Evolutionary conservation across 148 eudicot species (phyloP).

Genomic region (Hydrangea macrophylla): DNA sequence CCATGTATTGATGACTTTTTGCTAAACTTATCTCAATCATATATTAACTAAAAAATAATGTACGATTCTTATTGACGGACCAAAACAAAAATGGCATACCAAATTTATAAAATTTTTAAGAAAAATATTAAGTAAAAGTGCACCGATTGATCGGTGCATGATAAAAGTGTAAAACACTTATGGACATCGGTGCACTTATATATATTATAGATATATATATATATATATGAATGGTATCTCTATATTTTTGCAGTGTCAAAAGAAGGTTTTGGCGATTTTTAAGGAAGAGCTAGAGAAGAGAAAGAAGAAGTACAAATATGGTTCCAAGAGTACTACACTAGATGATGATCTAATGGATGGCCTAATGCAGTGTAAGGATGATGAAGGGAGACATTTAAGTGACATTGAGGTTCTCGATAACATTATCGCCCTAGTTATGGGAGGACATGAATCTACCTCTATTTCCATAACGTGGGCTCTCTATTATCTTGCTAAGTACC

Average conservation of each 20-base stretch:
- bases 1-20: too few relatives aligned
- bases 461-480: conserved; percentile 32
- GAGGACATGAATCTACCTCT: conserved; percentile 28
- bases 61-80: too few relatives aligned
- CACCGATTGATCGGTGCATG: too few relatives aligned
- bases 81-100: too few relatives aligned
- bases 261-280: conserved; percentile 21
- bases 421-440: conserved; percentile 24
- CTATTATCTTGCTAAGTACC: conserved; percentile 38
- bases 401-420: conserved; percentile 32
- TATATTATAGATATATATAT: too few relatives aligned
- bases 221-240: too few relatives aligned
- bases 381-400: conserved; percentile 23
- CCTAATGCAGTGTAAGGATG: conserved; percentile 23
- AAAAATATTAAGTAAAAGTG: too few relatives aligned
- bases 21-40: too few relatives aligned
- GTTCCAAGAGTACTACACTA: background rate
- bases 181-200: too few relatives aligned
- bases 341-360: conserved; percentile 34
- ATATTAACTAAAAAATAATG: too few relatives aligned
- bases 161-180: too few relatives aligned
- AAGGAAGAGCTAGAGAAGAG: conserved; percentile 22
- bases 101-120: too few relatives aligned
- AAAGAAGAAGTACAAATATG: conserved; percentile 11
- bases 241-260: conserved; percentile 23